These are phyloP conservation scores for Colletotrichum shisoi DNA, from an alignment of 2,329 filamentous ascomycete genomes.

Conservation along the genomic window DNA sequence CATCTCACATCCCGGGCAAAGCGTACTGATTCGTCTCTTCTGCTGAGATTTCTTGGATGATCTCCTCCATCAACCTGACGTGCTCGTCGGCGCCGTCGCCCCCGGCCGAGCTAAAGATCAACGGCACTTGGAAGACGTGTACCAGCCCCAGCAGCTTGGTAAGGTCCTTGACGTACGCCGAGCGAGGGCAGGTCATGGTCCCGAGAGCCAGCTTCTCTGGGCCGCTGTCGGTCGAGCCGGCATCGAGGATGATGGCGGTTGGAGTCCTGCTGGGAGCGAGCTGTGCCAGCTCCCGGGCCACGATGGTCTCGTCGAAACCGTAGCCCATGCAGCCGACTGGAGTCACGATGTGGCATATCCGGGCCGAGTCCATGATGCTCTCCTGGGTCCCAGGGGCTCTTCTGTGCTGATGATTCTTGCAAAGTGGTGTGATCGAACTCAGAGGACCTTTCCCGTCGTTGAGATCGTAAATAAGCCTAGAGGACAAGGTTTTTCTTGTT, in stretches of 20 bases:
- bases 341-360: conserved; percentile 53
- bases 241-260: conserved; percentile 49
- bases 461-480: not conserved
- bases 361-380: not conserved
- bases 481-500: no score
- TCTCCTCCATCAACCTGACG: conserved; percentile 51
- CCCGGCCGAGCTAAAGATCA: conserved; percentile 57
- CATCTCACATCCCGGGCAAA: not conserved
- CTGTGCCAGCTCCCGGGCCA: conserved; percentile 40
- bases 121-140: conserved; percentile 47
- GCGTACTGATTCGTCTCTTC: conserved; percentile 40
- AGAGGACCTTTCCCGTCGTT: no score
- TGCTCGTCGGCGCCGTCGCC: conserved; percentile 58
- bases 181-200: conserved; percentile 51
- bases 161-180: conserved; percentile 55
- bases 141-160: conserved; percentile 49
- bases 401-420: no score
- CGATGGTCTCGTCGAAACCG: conserved; percentile 52
- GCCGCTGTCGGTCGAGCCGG: conserved; percentile 49
- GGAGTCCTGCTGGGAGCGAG: conserved; percentile 46
- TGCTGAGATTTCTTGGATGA: conserved; percentile 50
- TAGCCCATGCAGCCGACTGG: conserved; percentile 61
- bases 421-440: not conserved
- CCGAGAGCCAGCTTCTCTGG: conserved; percentile 55
- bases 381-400: no score